phyloP scores from a whole-genome alignment of 2,329 filamentous ascomycete genomes.

The Venturia nashicola region DNA sequence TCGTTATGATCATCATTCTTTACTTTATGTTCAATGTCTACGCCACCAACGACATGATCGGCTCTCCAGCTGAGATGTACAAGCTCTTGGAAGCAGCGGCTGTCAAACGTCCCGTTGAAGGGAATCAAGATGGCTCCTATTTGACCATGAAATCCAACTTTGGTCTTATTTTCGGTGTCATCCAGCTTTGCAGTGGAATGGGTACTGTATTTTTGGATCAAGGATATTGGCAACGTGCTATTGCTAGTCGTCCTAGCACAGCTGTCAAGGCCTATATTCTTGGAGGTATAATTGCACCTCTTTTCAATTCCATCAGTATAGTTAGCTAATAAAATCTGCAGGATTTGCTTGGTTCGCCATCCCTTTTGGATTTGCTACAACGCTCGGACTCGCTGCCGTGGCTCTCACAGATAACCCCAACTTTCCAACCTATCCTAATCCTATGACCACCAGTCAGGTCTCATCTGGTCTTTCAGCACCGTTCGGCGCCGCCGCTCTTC shows the following conservation, averaged over 20 bases:
- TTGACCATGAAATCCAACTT: conserved; percentile 29
- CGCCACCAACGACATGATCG: conserved; percentile 23
- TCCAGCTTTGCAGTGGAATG: conserved; percentile 24
- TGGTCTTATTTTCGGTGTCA: conserved; percentile 31
- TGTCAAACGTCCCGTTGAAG: conserved; percentile 23
- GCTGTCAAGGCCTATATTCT: conserved; percentile 25
- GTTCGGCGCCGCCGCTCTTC: conserved; percentile 18
- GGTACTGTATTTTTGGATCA: conserved; percentile 29
- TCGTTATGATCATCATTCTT: conserved; percentile 32
- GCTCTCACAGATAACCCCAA: conserved; percentile 30
- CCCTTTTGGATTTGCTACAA: conserved; percentile 35
- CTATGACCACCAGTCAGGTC: conserved; percentile 16
- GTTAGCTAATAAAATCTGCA: conserved; percentile 18
- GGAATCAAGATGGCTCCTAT: conserved; percentile 29
- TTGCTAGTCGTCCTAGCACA: conserved; percentile 25
- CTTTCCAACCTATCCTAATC: conserved; percentile 31
- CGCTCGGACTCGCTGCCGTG: conserved; percentile 32
- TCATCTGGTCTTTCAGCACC: conserved; percentile 19
- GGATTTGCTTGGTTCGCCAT: conserved; percentile 38
- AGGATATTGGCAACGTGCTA: conserved; percentile 36
- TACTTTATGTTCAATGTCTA: conserved; percentile 33
- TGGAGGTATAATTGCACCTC: background rate
- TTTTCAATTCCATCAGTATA: background rate
- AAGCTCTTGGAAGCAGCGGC: conserved; percentile 27
- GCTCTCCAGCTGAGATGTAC: conserved; percentile 27